Evolutionary conservation across 1,284 basidiomycete genomes (phyloP).

Genomic region (Tilletiaria anomala): DNA sequence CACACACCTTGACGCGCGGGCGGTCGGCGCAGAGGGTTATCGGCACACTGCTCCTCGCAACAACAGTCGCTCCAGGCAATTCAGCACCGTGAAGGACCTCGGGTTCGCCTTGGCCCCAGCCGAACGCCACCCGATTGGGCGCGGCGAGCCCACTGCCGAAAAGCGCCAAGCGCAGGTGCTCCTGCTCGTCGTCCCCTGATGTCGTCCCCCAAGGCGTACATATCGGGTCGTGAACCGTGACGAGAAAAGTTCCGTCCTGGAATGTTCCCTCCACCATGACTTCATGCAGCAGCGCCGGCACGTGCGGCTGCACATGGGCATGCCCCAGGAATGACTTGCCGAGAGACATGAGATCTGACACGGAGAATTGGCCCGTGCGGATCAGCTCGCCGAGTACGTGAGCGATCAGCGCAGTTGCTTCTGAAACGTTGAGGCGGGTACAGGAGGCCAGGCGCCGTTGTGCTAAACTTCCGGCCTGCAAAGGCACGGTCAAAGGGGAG

Average conservation of each 20-base stretch:
- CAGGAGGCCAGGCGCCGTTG: slow-evolving; percentile 89
- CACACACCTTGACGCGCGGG: slow-evolving; percentile 55
- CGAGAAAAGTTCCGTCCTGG: slow-evolving; percentile 32
- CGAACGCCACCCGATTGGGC: slow-evolving; percentile 48
- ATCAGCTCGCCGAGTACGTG: slow-evolving; percentile 78
- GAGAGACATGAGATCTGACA: slow-evolving; percentile 66
- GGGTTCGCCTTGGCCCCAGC: not conserved
- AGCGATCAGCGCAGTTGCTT: slow-evolving; percentile 73
- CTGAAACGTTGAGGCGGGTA: slow-evolving; percentile 66
- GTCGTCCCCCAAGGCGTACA: slow-evolving; percentile 55
- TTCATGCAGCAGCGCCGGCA: slow-evolving; percentile 38
- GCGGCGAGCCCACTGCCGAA: slow-evolving; percentile 84
- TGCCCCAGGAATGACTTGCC: slow-evolving; percentile 69
- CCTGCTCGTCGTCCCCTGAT: too few relatives aligned
- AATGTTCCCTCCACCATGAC: slow-evolving; percentile 39
- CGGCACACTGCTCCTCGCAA: slow-evolving; percentile 28
- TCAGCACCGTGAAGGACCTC: slow-evolving; percentile 1
- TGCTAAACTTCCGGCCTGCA: slow-evolving; percentile 50
- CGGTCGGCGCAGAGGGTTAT: slow-evolving; percentile 65
- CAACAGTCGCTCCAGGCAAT: slow-evolving; percentile 21
- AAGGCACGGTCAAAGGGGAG: too few relatives aligned
- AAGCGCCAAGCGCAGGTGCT: too few relatives aligned
- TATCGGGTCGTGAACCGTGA: slow-evolving; percentile 61
- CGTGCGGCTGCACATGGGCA: slow-evolving; percentile 69
- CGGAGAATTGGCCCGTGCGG: slow-evolving; percentile 77